A percentile compares a stretch with the other conserved stretches of the same genome.
phyloP scores from a whole-genome alignment of 805 yeast species.

The Pichia eremophila region DNA sequence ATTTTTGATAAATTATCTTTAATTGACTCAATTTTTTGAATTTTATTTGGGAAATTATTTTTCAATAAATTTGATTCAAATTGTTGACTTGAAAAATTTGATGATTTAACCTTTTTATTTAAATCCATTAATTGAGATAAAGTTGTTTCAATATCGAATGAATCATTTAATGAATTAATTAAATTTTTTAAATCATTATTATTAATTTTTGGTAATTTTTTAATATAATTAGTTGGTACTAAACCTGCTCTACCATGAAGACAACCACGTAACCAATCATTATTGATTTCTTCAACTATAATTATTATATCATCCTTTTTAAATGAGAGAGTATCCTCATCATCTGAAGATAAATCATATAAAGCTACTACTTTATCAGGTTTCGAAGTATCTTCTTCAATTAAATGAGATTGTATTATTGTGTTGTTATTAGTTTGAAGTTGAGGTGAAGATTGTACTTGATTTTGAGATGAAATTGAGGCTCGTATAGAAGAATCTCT shows the following conservation, averaged over 20 bases:
- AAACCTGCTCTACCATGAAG: constrained; percentile 75
- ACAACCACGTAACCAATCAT: constrained; percentile 95
- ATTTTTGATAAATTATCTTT: constrained; percentile 66
- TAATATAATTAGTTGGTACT: constrained; percentile 87
- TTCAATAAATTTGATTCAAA: constrained; percentile 33
- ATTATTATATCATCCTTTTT: constrained; percentile 79
- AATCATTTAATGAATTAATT: constrained; percentile 43
- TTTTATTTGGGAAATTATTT: constrained; percentile 59
- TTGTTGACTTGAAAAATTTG: constrained; percentile 27
- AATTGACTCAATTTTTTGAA: constrained; percentile 62
- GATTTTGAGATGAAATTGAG: background rate
- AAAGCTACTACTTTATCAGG: constrained; percentile 60
- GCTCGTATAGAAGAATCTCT: constrained; percentile 38
- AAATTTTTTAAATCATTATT: constrained; percentile 42
- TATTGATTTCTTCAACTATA: constrained; percentile 77
- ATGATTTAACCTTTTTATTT: constrained; percentile 26
- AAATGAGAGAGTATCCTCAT: constrained; percentile 82
- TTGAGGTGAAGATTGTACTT: constrained; percentile 4
- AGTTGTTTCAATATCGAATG: constrained; percentile 61
- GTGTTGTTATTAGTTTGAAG: background rate
- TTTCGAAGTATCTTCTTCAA: constrained; percentile 8
- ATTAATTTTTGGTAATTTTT: constrained; percentile 61
- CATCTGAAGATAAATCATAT: constrained; percentile 69
- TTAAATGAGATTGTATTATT: background rate
- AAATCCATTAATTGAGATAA: constrained; percentile 41